phyloP scores from a whole-genome alignment of 2,329 filamentous ascomycete genomes.

The Talaromyces sp. region DNA sequence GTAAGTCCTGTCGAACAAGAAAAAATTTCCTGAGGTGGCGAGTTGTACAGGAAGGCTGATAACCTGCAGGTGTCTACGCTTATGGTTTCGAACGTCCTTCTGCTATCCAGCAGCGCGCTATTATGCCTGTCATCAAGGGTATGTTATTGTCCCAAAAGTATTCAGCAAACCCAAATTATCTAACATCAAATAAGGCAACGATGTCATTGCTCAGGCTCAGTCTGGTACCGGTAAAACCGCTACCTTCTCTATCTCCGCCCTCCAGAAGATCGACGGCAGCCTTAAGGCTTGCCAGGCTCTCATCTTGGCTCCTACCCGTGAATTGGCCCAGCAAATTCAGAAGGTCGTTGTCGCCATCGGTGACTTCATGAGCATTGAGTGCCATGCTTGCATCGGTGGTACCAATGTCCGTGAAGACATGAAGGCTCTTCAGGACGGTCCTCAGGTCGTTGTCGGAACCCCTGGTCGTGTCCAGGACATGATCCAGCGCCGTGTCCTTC shows the following conservation, averaged over 20 bases:
- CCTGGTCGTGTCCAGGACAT: slow-evolving; percentile 98
- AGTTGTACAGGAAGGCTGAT: slow-evolving; percentile 18
- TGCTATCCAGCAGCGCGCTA: slow-evolving; percentile 99
- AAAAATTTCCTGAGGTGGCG: slow-evolving; percentile 20
- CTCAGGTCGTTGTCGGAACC: slow-evolving; percentile 95
- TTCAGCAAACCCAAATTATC: neutral
- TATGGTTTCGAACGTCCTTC: slow-evolving; percentile 99
- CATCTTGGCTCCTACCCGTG: slow-evolving; percentile 95
- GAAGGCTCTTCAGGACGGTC: slow-evolving; percentile 92
- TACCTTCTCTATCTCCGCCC: slow-evolving; percentile 97
- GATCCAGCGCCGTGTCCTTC: slow-evolving; percentile 96
- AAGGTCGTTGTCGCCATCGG: slow-evolving; percentile 98
- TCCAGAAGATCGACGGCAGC: slow-evolving; percentile 95
- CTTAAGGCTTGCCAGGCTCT: slow-evolving; percentile 97
- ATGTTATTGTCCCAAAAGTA: slow-evolving; percentile 34
- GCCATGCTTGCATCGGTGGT: slow-evolving; percentile 98
- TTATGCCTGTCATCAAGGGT: slow-evolving; percentile 99
- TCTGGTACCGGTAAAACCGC: slow-evolving; percentile 99
- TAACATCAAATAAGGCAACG: slow-evolving; percentile 62
- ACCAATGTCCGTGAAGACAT: slow-evolving; percentile 98
- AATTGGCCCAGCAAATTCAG: slow-evolving; percentile 98
- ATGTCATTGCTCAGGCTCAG: slow-evolving; percentile 99
- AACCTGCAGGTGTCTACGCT: slow-evolving; percentile 76
- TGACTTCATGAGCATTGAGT: slow-evolving; percentile 99
- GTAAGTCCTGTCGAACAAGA: slow-evolving; percentile 46